These are phyloP conservation scores for Coprinellus micaceus DNA, from an alignment of 768 basidiomycete species.

Conservation along the genomic window DNA sequence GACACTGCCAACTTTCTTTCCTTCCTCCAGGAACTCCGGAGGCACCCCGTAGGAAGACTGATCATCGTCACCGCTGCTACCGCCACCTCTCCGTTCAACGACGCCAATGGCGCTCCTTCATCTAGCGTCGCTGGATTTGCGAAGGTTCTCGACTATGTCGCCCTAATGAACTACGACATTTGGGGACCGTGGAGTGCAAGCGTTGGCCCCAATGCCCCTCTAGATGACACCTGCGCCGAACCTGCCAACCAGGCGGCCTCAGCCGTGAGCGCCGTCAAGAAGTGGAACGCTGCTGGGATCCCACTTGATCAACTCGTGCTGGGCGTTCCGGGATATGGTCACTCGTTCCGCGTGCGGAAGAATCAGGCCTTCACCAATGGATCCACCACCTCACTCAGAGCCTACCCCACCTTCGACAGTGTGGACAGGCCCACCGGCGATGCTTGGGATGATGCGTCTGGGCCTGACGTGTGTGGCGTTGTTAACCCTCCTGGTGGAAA, in stretches of 20 bases:
- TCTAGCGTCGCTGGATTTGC: conserved; percentile 71
- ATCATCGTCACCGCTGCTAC: conserved; percentile 57
- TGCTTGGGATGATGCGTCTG: conserved; percentile 54
- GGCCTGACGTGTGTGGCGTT: conserved; percentile 56
- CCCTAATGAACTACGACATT: conserved; percentile 71
- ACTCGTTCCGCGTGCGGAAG: conserved; percentile 59
- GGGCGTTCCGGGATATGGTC: conserved; percentile 81
- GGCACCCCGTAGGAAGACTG: conserved; percentile 44
- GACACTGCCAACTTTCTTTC: conserved; percentile 79
- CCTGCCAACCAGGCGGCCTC: conserved; percentile 63
- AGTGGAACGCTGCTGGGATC: conserved; percentile 77
- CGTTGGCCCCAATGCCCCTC: conserved; percentile 84
- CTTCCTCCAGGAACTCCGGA: conserved; percentile 73
- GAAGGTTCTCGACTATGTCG: conserved; percentile 51
- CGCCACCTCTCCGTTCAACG: conserved; percentile 38
- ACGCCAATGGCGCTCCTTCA: conserved; percentile 50
- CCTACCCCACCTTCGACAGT: conserved; percentile 54
- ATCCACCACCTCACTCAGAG: conserved; percentile 34
- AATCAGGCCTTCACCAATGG: conserved; percentile 41
- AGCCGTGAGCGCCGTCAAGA: conserved; percentile 64
- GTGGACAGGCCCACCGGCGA: conserved; percentile 53
- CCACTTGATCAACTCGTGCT: conserved; percentile 66
- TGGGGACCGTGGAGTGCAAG: conserved; percentile 60
- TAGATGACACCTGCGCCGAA: conserved; percentile 73
- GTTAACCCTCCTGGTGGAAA: conserved; percentile 47